Conservation (phyloP, 225 moss, liverwort and hornwort genomes). For the Rhytidiadelphus loreus region DNA sequence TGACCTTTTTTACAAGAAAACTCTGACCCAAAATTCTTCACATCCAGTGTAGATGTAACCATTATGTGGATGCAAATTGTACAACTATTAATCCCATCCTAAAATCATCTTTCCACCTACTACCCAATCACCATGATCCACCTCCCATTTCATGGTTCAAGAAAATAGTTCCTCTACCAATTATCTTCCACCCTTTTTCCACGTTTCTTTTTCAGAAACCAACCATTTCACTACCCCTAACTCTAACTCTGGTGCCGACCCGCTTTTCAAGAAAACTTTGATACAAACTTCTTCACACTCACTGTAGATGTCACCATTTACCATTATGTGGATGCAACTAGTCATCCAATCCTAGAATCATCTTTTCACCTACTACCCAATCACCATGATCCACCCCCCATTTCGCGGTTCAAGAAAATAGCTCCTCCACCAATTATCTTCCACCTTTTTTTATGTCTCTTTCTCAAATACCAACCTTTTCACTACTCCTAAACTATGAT, state of each 20-base stretch:
- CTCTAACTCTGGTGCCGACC: not conserved
- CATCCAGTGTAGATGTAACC: not conserved
- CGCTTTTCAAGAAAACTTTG: too few species aligned
- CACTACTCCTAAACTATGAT: not conserved
- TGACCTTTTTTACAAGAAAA: not conserved
- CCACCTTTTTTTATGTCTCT: not conserved
- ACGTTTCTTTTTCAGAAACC: accelerated
- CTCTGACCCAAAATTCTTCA: not conserved
- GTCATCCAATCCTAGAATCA: not conserved
- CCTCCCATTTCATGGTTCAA: accelerated
- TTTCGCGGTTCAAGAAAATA: too few species aligned
- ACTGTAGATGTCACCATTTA: too few species aligned
- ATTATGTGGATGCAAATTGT: not conserved
- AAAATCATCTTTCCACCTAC: not conserved
- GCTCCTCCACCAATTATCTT: not conserved
- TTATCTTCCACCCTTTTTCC: not conserved
- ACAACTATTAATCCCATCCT: not conserved
- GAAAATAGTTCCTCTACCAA: not conserved
- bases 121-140: accelerated
- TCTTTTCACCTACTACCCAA: not conserved
- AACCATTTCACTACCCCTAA: not conserved
- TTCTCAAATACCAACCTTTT: not conserved
- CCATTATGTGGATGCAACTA: not conserved
- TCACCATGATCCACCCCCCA: too few species aligned
- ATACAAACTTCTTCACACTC: too few species aligned